These are phyloP conservation scores for Alisma plantagoaquatica DNA, from an alignment of 106 monocot genomes.

Conservation along the genomic window DNA sequence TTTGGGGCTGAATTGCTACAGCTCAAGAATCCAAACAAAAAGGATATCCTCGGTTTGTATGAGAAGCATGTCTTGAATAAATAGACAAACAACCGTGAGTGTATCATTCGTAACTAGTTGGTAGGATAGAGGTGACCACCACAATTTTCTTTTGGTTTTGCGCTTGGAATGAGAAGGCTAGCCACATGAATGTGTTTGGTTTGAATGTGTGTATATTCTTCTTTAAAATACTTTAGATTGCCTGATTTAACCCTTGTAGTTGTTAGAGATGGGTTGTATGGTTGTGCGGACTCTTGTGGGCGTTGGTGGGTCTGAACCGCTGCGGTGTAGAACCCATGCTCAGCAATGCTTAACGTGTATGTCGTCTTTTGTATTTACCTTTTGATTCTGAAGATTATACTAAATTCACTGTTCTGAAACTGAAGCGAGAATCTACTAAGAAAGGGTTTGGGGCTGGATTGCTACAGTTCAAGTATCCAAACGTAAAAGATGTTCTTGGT, in stretches of 20 bases:
- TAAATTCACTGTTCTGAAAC: constrained; percentile 66
- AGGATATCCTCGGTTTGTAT: constrained; percentile 67
- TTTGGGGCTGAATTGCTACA: constrained; percentile 77
- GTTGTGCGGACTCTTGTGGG: too few relatives aligned
- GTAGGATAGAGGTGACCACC: neutral
- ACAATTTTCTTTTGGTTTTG: neutral
- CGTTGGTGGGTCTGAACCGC: too few relatives aligned
- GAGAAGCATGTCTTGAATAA: constrained; percentile 59
- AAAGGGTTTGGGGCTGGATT: constrained; percentile 78
- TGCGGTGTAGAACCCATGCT: too few relatives aligned
- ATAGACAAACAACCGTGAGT: neutral
- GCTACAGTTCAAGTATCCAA: constrained; percentile 76
- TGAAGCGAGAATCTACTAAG: constrained; percentile 90
- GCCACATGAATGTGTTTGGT: too few relatives aligned
- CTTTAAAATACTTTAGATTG: too few relatives aligned
- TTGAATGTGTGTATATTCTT: too few relatives aligned
- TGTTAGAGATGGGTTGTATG: too few relatives aligned
- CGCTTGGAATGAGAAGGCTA: neutral
- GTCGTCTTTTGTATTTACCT: too few relatives aligned
- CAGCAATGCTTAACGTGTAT: too few relatives aligned
- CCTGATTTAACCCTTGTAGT: too few relatives aligned
- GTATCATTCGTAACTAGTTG: neutral
- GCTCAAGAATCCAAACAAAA: constrained; percentile 83
- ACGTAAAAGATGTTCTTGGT: constrained; percentile 66
- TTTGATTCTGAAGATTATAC: constrained; percentile 51